Conservation (phyloP, 805 yeast species). For the Yamadazyma ubonensis region DNA sequence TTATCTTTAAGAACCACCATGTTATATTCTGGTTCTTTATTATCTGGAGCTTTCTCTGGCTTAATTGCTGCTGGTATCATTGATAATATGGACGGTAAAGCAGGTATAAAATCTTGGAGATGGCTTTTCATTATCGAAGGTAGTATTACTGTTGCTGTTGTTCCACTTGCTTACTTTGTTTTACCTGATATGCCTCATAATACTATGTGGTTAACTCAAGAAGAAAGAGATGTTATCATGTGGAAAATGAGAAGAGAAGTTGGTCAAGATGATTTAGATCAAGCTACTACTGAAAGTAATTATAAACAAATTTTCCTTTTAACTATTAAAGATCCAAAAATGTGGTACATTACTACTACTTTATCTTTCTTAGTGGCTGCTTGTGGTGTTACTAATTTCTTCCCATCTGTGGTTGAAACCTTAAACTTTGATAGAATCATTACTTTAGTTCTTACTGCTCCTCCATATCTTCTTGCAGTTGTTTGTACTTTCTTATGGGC, state of each 20-base stretch:
- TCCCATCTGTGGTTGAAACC: constrained; percentile 60
- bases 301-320: constrained; percentile 35
- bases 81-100: constrained; percentile 37
- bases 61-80: constrained; percentile 55
- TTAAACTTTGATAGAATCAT: constrained; percentile 49
- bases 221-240: constrained; percentile 44
- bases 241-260: constrained; percentile 41
- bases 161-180: constrained; percentile 45
- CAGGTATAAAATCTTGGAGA: constrained; percentile 50
- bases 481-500: constrained; percentile 52
- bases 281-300: constrained; percentile 30
- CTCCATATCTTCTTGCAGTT: constrained; percentile 56
- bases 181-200: constrained; percentile 55
- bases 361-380: constrained; percentile 53
- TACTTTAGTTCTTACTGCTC: constrained; percentile 58
- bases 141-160: constrained; percentile 45
- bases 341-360: constrained; percentile 47
- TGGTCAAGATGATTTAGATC: constrained; percentile 41
- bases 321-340: constrained; percentile 41
- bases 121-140: constrained; percentile 61
- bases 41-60: constrained; percentile 56
- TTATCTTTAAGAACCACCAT: constrained; percentile 50
- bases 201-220: constrained; percentile 44
- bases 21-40: constrained; percentile 49
- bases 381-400: constrained; percentile 59